Conservation (phyloP, 768 basidiomycete species). For the Tulasnella sp. region DNA sequence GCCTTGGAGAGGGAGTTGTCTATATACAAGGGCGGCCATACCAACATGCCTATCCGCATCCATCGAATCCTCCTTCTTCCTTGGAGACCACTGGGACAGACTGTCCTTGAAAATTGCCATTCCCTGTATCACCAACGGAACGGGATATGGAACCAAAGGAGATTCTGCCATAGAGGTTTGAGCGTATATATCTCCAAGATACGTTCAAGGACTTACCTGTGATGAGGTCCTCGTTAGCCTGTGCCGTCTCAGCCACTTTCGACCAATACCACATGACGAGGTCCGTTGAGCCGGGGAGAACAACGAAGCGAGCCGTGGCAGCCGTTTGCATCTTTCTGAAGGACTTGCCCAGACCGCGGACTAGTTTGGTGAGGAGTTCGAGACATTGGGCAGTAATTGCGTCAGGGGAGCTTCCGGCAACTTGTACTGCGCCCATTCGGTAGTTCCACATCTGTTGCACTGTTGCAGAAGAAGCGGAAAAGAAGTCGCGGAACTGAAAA, state of each 20-base stretch:
- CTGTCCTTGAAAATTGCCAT: constrained; percentile 83
- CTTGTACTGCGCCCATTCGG: constrained; percentile 44
- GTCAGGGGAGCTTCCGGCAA: constrained; percentile 30
- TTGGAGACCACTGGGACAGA: constrained; percentile 66
- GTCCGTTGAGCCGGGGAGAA: constrained; percentile 54
- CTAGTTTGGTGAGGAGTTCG: constrained; percentile 56
- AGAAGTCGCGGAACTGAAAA: constrained; percentile 51
- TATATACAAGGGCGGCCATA: neutral
- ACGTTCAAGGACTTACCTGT: constrained; percentile 40
- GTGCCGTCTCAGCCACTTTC: constrained; percentile 64
- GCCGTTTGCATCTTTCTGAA: constrained; percentile 63
- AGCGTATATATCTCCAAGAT: neutral
- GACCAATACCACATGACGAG: constrained; percentile 76
- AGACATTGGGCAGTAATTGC: constrained; percentile 40
- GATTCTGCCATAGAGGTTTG: constrained; percentile 42
- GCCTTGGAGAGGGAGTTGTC: neutral
- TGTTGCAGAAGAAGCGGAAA: constrained; percentile 51
- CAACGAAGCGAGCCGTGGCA: constrained; percentile 49
- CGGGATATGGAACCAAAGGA: constrained; percentile 56
- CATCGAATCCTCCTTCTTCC: constrained; percentile 38
- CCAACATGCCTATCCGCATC: constrained; percentile 1
- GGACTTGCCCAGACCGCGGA: constrained; percentile 68
- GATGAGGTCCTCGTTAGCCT: constrained; percentile 44
- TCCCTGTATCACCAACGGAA: constrained; percentile 71
- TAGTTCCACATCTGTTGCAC: constrained; percentile 48